These are phyloP conservation scores for Colletotrichum simmondsii DNA, from an alignment of 2,329 filamentous ascomycete genomes.

Conservation along the genomic window DNA sequence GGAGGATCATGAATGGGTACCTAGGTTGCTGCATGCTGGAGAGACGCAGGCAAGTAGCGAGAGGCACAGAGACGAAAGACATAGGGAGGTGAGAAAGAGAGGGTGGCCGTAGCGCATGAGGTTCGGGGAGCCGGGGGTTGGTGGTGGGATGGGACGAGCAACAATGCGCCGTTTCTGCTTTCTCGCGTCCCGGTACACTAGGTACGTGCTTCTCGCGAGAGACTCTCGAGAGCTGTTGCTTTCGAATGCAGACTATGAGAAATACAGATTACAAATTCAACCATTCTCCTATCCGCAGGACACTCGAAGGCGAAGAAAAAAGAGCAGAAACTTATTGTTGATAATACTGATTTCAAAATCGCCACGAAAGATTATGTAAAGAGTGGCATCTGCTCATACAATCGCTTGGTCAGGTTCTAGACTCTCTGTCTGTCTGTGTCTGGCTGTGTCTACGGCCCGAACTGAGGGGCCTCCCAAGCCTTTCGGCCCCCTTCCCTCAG, in stretches of 20 bases:
- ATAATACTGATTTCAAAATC: neutral
- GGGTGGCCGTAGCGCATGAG: conserved; percentile 20
- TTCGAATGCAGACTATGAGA: conserved; percentile 8
- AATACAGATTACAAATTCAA: neutral
- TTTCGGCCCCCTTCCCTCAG: neutral
- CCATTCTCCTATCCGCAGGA: neutral
- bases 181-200: conserved; percentile 4
- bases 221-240: no score
- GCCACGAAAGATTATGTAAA: conserved; percentile 32
- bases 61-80: neutral
- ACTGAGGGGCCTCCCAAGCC: conserved; percentile 28
- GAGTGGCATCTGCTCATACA: neutral
- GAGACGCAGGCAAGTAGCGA: neutral
- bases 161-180: conserved; percentile 35
- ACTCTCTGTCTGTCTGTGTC: conserved; percentile 10
- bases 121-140: conserved; percentile 8
- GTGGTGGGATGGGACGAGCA: conserved; percentile 23
- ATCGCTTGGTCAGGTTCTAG: conserved; percentile 31
- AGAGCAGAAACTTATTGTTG: neutral
- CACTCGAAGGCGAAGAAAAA: neutral
- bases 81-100: neutral
- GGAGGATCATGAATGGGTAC: neutral
- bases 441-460: conserved; percentile 2
- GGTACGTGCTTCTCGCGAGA: neutral
- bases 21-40: neutral